Evolutionary conservation across 2,329 filamentous ascomycete genomes (phyloP).

Genomic region (Hypomyces perniciosus): DNA sequence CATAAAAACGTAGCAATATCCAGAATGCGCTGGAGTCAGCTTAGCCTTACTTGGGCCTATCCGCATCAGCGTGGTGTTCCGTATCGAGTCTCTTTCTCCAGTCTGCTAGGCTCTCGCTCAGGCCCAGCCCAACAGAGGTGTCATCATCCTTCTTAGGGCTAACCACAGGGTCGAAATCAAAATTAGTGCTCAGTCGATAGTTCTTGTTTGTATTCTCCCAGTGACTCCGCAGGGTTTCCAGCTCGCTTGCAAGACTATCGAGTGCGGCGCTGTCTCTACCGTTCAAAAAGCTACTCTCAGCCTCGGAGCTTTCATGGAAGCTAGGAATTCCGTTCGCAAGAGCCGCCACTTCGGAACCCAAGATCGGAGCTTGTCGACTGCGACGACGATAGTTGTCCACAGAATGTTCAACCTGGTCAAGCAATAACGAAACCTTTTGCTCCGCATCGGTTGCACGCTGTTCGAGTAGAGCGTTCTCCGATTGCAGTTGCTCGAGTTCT

Average conservation of each 20-base stretch:
- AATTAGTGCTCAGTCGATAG: conserved; percentile 82
- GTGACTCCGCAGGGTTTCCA: conserved; percentile 82
- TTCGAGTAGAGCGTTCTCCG: conserved; percentile 76
- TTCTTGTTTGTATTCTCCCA: conserved; percentile 97
- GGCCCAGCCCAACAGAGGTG: conserved; percentile 35
- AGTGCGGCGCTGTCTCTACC: conserved; percentile 62
- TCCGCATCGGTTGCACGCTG: conserved; percentile 84
- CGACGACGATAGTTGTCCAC: conserved; percentile 91
- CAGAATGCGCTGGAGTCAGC: conserved; percentile 16
- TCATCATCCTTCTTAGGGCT: conserved; percentile 40
- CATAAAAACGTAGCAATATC: conserved; percentile 25
- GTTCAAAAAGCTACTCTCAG: conserved; percentile 55
- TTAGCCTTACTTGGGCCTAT: conserved; percentile 23
- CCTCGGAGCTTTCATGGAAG: conserved; percentile 52
- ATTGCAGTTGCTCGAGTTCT: conserved; percentile 75
- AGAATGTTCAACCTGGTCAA: conserved; percentile 89
- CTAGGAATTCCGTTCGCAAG: conserved; percentile 36
- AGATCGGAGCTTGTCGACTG: conserved; percentile 51
- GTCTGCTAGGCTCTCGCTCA: conserved; percentile 69
- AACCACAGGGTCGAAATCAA: conserved; percentile 66
- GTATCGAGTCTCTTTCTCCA: conserved; percentile 73
- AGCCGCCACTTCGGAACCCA: conserved; percentile 39
- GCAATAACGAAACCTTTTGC: conserved; percentile 82
- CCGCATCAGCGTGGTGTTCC: conserved; percentile 28
- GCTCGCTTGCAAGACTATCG: conserved; percentile 84